Evolutionary conservation across 108 stramenopile species (phyloP).

Genomic region (Cylindrotheca closterium): DNA sequence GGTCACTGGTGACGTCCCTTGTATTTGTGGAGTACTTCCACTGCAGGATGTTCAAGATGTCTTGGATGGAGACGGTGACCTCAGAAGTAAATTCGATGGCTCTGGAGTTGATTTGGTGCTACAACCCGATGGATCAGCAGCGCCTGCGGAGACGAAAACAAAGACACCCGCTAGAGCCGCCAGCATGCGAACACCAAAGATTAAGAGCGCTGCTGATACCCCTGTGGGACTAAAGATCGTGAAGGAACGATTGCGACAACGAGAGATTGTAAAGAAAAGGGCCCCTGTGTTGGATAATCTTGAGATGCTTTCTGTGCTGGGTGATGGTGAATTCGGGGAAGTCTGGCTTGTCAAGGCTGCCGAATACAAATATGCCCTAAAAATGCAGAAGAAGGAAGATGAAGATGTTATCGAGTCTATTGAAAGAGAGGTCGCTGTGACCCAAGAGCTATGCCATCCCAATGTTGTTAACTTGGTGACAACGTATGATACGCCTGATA

Average conservation of each 20-base stretch:
- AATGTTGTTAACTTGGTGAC: conserved; percentile 65
- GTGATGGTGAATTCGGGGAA: conserved; percentile 90
- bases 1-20: conserved; percentile 50
- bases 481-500: conserved; percentile 59
- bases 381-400: conserved; percentile 71
- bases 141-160: neutral
- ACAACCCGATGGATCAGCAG: neutral
- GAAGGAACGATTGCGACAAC: neutral
- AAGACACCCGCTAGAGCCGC: conserved; percentile 11
- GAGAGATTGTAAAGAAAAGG: conserved; percentile 9
- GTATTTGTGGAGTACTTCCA: conserved; percentile 61
- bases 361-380: conserved; percentile 69
- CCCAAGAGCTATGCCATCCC: conserved; percentile 59
- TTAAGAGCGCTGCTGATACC: neutral
- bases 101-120: conserved; percentile 16
- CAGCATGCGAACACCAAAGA: conserved; percentile 3
- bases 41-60: conserved; percentile 62
- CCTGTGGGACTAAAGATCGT: neutral
- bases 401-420: conserved; percentile 82
- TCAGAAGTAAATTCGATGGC: conserved; percentile 13
- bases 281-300: conserved; percentile 44
- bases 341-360: conserved; percentile 76
- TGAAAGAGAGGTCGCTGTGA: conserved; percentile 47
- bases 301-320: conserved; percentile 56
- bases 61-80: conserved; percentile 22